Base-by-base conservation (phyloP, 2,329 filamentous ascomycete species). In the Talaromyces islandicus region DNA sequence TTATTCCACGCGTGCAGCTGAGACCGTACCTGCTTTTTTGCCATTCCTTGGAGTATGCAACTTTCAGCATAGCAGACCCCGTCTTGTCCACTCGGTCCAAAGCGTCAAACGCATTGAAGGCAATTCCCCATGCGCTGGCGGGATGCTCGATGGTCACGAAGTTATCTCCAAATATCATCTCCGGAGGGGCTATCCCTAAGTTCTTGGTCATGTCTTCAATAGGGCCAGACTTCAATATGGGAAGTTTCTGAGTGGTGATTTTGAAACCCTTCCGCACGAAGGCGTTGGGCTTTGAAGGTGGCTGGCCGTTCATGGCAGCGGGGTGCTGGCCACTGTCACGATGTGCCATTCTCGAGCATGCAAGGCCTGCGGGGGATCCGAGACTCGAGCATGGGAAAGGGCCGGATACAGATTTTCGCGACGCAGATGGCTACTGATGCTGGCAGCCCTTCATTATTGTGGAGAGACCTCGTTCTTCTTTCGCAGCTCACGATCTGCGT, bases 161-260 rank as follows among this genome's bases (percentile, higher is more conserved):
- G 75, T 99, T 99, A 80, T 99, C 92, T 63, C 94, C 94, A 72
- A 99, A 99, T 65, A 99, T 99, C 94, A 99, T 99, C 79, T 99
- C 94, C 9, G 94, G 94, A 46, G 93, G 86, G 19, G 93, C 87
- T 71, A 99, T 97, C 30, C 88, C 87, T 58, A 99, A 83, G 64
- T 84, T 85, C 60, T 82, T 81, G 46, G 88, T 87, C 85, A 99
- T 90, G 41, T 85, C 85, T 71, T 96, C 92, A 71, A 99, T 97
- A 56, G 92, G 90, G 6, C 84, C 89, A 52, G 92, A 87, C 75
- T 96, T 97, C 67, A 95, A 89, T 74, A 99, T 99, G 64, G 94
- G 94, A 56, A 94, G 87, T 80, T 97, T 97, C 72, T 91, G 89
- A 58, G 90, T 90, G 29, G 85, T 84, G 74, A 97, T 87, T 68